These are phyloP conservation scores for Plectosphaerella plurivora DNA, from an alignment of 2,329 filamentous ascomycete species.

Conservation along the genomic window DNA sequence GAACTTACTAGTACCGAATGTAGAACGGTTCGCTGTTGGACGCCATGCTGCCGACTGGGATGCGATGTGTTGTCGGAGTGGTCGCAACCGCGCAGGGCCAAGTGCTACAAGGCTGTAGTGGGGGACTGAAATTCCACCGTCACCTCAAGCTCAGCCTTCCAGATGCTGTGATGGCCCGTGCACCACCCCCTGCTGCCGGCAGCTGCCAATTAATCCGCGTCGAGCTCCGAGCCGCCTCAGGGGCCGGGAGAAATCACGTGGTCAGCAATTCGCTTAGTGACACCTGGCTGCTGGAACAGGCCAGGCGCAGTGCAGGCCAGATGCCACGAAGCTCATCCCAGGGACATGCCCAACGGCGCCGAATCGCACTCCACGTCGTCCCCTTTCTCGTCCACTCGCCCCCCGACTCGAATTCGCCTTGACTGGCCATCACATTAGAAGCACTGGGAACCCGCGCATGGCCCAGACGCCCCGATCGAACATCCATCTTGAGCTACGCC, in stretches of 20 bases:
- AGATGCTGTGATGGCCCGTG: no score
- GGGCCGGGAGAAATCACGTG: slow-evolving; percentile 24
- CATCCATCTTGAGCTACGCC: background rate
- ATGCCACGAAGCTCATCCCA: slow-evolving; percentile 26
- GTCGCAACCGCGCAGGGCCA: background rate
- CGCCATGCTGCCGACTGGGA: slow-evolving; percentile 47
- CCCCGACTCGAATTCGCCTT: background rate
- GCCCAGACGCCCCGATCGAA: background rate
- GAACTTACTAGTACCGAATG: slow-evolving; percentile 87
- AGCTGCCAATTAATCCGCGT: slow-evolving; percentile 9
- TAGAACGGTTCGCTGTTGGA: slow-evolving; percentile 81
- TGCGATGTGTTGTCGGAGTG: slow-evolving; percentile 8
- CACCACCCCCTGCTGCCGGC: background rate
- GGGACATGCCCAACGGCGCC: slow-evolving; percentile 11
- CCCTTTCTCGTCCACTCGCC: background rate
- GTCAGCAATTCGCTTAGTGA: slow-evolving; percentile 26
- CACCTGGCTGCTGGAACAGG: slow-evolving; percentile 29
- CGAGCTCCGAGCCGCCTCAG: slow-evolving; percentile 1
- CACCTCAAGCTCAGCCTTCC: background rate
- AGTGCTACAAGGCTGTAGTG: slow-evolving; percentile 12
- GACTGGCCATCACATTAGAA: slow-evolving; percentile 2
- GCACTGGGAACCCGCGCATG: slow-evolving; percentile 7
- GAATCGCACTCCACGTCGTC: background rate
- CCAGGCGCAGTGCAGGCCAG: slow-evolving; percentile 25
- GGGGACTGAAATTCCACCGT: background rate